phyloP scores from a whole-genome alignment of 2,329 filamentous ascomycete species.

The Claviceps monticola region DNA sequence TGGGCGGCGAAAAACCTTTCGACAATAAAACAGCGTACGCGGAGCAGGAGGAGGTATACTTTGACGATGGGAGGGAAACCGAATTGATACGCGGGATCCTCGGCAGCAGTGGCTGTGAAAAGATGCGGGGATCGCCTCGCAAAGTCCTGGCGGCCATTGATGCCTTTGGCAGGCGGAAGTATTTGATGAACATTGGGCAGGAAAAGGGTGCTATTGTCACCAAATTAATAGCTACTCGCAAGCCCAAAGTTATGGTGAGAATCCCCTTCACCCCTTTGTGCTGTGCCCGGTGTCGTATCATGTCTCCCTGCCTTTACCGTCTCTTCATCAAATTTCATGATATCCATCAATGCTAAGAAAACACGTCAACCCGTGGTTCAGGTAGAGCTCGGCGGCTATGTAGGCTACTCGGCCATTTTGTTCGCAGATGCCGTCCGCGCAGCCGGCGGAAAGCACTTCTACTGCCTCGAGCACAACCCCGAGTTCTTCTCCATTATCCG shows the following conservation, averaged over 20 bases:
- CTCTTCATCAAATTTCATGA: too few species aligned
- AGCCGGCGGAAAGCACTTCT: slow-evolving; percentile 52
- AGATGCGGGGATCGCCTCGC: slow-evolving; percentile 49
- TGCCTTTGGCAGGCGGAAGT: slow-evolving; percentile 35
- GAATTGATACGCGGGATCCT: slow-evolving; percentile 60
- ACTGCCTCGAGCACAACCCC: slow-evolving; percentile 58
- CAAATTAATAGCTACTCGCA: slow-evolving; percentile 51
- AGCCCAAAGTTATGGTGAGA: slow-evolving; percentile 47
- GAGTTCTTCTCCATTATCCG: slow-evolving; percentile 59
- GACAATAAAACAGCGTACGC: slow-evolving; percentile 25
- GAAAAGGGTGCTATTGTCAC: slow-evolving; percentile 60
- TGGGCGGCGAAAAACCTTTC: slow-evolving; percentile 13
- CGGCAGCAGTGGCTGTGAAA: slow-evolving; percentile 42
- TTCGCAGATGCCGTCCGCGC: slow-evolving; percentile 54
- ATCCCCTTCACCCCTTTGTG: neutral
- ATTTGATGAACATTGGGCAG: slow-evolving; percentile 69
- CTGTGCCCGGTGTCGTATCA: neutral
- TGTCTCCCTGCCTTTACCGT: neutral
- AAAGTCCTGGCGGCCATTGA: slow-evolving; percentile 57
- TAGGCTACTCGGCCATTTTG: slow-evolving; percentile 68
- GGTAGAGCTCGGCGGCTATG: slow-evolving; percentile 65
- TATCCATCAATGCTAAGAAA: neutral
- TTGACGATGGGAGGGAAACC: slow-evolving; percentile 60
- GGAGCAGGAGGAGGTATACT: slow-evolving; percentile 30
- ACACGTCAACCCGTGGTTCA: neutral